Evolutionary conservation across 2,329 filamentous ascomycete species (phyloP), one percentile per base, ranked within the genome.

Genomic region (Didymella arachidicola): DNA sequence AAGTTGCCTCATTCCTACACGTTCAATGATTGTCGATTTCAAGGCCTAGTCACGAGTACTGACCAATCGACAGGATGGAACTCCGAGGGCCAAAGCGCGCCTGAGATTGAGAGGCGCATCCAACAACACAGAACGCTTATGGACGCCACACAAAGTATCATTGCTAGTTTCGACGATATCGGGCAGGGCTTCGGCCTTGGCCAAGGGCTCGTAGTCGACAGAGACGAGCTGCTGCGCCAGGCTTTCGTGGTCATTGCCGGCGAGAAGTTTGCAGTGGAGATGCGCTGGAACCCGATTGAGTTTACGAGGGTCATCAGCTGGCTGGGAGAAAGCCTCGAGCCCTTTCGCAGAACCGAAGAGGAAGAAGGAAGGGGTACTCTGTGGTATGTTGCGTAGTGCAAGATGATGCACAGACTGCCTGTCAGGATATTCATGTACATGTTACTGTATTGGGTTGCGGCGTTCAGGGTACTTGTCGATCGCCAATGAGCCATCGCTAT

Each of bases 61-160:
- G 56, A 55, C 47, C 49, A 47, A 45, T 43, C 27, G 25, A 18
- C 53, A 76, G 73, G 72, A 5, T 76, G 73, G 73, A 65, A 66
- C 39, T 63, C 65, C 30, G 70, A 75, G 60, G 69, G 69, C 32
- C 64, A 66, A 32, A 65, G 67, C 11, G 62, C 64, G 16, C 66
- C 65, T 30, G 72, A 74, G 50, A 71, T 73, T 48, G 70, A 71
- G 53, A 65, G 70, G 10, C 73, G 73, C 19, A 72, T 74, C 29
- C 65, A 69, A 53, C 71, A 76, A 60, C 72, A 76, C 53, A 62
- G 63, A 44, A 73, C 69, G 11, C 65, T 76, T 3, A 74, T 74
- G 73, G 65, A 68, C 22, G 71, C 70, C 29, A 72, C 68, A 39
- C 68, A 72, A 59, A 71, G 70, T 14, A 65, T 76, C 19, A 63